These are phyloP conservation scores for Komagataella pseudopastoris DNA, from an alignment of 805 yeast genomes.

Conservation along the genomic window DNA sequence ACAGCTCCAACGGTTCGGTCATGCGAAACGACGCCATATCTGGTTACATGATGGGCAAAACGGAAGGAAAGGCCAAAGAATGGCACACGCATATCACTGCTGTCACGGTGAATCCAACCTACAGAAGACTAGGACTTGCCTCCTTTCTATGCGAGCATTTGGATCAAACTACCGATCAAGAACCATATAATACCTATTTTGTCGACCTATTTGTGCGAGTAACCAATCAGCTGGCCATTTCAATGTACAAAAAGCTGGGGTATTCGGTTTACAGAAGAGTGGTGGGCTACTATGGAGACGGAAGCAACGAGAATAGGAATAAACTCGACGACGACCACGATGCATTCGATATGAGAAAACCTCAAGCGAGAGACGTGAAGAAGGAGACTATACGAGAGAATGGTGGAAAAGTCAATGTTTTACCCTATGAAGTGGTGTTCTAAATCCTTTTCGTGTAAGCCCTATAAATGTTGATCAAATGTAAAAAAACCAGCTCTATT, in stretches of 20 bases:
- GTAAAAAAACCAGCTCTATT: conserved; percentile 12
- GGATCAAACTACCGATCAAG: conserved; percentile 59
- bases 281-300: conserved; percentile 68
- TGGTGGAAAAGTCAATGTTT: conserved; percentile 45
- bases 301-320: conserved; percentile 26
- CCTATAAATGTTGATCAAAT: conserved; percentile 2
- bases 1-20: background rate
- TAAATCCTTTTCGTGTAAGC: conserved; percentile 12
- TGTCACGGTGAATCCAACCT: conserved; percentile 75
- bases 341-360: conserved; percentile 79
- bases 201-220: conserved; percentile 88
- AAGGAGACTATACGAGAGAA: conserved; percentile 39
- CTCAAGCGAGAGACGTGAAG: conserved; percentile 42
- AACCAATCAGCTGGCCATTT: conserved; percentile 67
- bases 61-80: conserved; percentile 73
- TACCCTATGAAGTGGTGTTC: conserved; percentile 56
- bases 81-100: conserved; percentile 98
- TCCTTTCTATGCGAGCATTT: conserved; percentile 62
- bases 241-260: conserved; percentile 76
- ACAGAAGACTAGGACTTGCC: conserved; percentile 79
- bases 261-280: conserved; percentile 80
- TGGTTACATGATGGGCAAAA: conserved; percentile 91
- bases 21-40: conserved; percentile 19
- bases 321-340: conserved; percentile 54
- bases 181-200: conserved; percentile 72